Conservation (phyloP, 805 yeast genomes). For the Yarrowia sp. region DNA sequence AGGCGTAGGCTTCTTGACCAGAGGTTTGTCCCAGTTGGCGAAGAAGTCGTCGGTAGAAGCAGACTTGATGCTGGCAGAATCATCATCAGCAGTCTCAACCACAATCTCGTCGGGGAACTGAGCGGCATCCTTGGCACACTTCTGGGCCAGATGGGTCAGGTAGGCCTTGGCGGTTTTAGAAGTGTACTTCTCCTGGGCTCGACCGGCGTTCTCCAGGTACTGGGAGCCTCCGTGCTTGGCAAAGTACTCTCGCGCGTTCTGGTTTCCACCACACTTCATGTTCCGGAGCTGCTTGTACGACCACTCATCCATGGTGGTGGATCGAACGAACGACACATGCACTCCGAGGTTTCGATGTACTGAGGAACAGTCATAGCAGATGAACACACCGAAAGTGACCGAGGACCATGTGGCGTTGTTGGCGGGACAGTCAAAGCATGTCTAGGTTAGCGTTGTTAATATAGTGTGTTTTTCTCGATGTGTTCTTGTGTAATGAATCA, state of each 20-base stretch:
- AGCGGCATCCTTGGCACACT: constrained; percentile 61
- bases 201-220: constrained; percentile 53
- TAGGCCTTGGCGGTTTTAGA: constrained; percentile 76
- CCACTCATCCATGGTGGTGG: constrained; percentile 93
- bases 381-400: constrained; percentile 87
- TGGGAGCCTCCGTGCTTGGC: constrained; percentile 81
- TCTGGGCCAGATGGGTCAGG: constrained; percentile 71
- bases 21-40: constrained; percentile 86
- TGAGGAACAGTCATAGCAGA: constrained; percentile 93
- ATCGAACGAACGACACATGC: constrained; percentile 91
- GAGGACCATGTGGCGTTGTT: constrained; percentile 99
- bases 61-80: constrained; percentile 29
- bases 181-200: constrained; percentile 75
- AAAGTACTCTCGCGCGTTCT: constrained; percentile 77
- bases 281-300: constrained; percentile 82
- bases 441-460: constrained; percentile 29
- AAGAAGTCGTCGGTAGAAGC: constrained; percentile 75
- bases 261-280: constrained; percentile 93
- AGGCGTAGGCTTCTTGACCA: constrained; percentile 41
- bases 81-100: constrained; percentile 46
- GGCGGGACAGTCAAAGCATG: constrained; percentile 89
- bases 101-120: constrained; percentile 72
- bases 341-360: constrained; percentile 95
- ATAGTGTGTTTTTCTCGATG: no score
- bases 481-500: background rate